Evolutionary conservation across 768 basidiomycete species (phyloP), one percentile per base, ranked within the genome.

Genomic region (Naganishia randhawae): DNA sequence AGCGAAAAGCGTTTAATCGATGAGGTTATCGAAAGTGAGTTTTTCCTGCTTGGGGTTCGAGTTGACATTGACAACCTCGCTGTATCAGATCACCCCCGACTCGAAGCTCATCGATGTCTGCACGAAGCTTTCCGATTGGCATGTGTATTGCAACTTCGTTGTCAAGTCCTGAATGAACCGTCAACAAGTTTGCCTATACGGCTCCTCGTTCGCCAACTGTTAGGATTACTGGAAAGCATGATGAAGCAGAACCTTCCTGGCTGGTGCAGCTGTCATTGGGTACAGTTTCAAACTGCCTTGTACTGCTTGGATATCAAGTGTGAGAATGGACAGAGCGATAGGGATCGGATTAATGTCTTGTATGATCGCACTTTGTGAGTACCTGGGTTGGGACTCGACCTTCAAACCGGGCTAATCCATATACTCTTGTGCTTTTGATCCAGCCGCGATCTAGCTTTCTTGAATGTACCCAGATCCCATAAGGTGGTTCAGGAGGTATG

Each of bases 71-170:
- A 32, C 16, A 51, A 31, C 42, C 10, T 13, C 8, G 48, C 19
- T 11, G 19, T 27, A 14, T 45, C 63, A 75, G 75, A 66, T 45
- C 67, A 72, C 48, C 73, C 75, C 33, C 66, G 71, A 22, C 55
- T 76, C 19, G 39, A 71, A 14, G 69, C 62, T 27, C 74, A 74
- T 63, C 75, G 73, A 22, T 74, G 74, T 48, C 65, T 75, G 6
- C 76, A 75, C 69, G 74, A 77, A 33, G 74, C 76, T 10, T 75
- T 69, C 65, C 69, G 74, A 0, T 68, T 71, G 17, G 65, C 74
- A 39, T 73, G 71, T 29, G 65, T 75, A 10, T 50, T 77, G 1
- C 66, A 72, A 17, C 65, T 75, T 0, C 69, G 64, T 16, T 63
- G 54, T 9, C 70, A 71, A 37, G 74, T 75, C 5, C 68, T 73